Evolutionary conservation across 257 asterid genomes (phyloP), one percentile per base, ranked within the genome.

Genomic region (Voacanga thouarsii): DNA sequence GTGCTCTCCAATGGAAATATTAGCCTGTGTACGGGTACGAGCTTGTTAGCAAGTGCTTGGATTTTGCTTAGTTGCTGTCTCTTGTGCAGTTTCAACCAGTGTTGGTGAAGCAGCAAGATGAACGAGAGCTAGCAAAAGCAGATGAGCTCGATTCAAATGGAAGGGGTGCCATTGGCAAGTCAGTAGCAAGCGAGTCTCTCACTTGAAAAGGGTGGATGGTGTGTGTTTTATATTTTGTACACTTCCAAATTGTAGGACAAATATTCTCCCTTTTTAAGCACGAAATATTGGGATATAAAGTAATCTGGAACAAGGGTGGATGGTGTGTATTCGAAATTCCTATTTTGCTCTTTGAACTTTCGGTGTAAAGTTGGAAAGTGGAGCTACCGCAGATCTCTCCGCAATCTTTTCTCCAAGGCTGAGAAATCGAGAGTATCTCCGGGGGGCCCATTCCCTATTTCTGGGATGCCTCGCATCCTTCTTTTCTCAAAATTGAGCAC

Each of bases 51-150:
- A 53, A 53, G 50, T 61, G 79, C 43, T 71, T 68, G 23, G 64
- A 37, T 43, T 60, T 63, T 44, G 64, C 78, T 74, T 73, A 80
- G 82, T 39, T 50, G 44, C 59, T 66, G 84, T 37, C 69, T 16
- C 53, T 66, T 74, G 21, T 79, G 63, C 97, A 94, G 99, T 93
- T 95, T 88, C 83, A 91, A 82, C 99, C 98, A 18, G 93, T 93
- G 61, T 59, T 91, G 90, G 91, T 92, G 84, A 93, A 95, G 90
- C 90, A 89, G 72, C 93, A 87, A 80, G 88, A 83, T 80, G 83
- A 84, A 45, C 72, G 47, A 43, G 80, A 81, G 74, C 83, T 64
- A 26, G 83, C 71, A 55, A 83, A 87, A 73, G 86, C 83, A 64
- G 82, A 56, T 67, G 86, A 86, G 78, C 78, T 81, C 60, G 85